A percentile compares a stretch with the other conserved stretches of the same genome.
These are phyloP conservation scores for Trichoderma semiorbis DNA, from an alignment of 2,329 filamentous ascomycete genomes.

Conservation along the genomic window DNA sequence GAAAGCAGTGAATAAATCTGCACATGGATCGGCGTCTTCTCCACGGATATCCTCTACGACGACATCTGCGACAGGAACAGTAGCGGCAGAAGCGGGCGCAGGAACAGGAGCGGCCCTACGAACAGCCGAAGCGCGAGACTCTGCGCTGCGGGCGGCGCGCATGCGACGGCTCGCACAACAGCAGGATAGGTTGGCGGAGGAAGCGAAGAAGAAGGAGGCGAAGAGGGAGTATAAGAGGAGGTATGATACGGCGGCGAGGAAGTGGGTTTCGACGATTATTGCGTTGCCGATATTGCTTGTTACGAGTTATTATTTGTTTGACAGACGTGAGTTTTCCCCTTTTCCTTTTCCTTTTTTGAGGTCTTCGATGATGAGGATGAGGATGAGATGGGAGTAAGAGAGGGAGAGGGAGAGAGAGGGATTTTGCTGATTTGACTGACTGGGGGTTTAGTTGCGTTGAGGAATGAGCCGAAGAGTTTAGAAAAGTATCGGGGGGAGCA, in stretches of 20 bases:
- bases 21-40: neutral
- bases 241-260: slow-evolving; percentile 43
- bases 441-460: slow-evolving; percentile 29
- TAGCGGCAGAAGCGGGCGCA: neutral
- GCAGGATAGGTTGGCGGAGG: slow-evolving; percentile 22
- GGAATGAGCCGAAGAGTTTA: slow-evolving; percentile 30
- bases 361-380: neutral
- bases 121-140: slow-evolving; percentile 24
- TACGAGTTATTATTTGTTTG: slow-evolving; percentile 53
- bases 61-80: neutral
- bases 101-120: slow-evolving; percentile 18
- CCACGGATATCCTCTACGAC: neutral
- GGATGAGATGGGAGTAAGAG: neutral
- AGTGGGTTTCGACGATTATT: slow-evolving; percentile 47
- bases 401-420: too few species aligned
- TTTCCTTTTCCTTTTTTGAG: too few species aligned
- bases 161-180: slow-evolving; percentile 20
- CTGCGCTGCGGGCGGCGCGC: slow-evolving; percentile 25
- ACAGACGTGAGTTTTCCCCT: slow-evolving; percentile 40
- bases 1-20: neutral
- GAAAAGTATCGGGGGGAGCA: slow-evolving; percentile 18
- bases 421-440: neutral
- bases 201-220: slow-evolving; percentile 21
- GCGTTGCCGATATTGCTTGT: slow-evolving; percentile 53
- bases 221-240: slow-evolving; percentile 39